phyloP scores from a whole-genome alignment of 805 yeast genomes.

The Saccharomycopsis sp. region DNA sequence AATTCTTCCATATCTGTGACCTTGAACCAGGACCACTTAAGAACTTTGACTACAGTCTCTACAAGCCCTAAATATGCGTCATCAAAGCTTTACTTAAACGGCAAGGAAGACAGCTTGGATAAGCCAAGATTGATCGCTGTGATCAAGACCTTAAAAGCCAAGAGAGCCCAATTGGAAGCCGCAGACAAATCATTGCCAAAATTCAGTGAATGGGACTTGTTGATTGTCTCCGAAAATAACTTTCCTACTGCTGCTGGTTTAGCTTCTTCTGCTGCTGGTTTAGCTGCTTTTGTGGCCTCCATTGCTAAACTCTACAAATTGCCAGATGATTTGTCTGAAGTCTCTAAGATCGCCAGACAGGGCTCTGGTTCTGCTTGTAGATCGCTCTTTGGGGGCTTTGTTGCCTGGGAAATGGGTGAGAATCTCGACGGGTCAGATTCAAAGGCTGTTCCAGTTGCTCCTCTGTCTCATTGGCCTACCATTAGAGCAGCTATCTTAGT shows the following conservation, averaged over 20 bases:
- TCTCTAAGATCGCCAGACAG: constrained; percentile 91
- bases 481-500: constrained; percentile 91
- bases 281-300: constrained; percentile 91
- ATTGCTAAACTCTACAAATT: constrained; percentile 78
- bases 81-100: constrained; percentile 82
- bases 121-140: constrained; percentile 41
- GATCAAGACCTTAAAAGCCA: constrained; percentile 61
- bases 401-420: constrained; percentile 98
- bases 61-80: constrained; percentile 47
- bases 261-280: constrained; percentile 98
- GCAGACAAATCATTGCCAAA: constrained; percentile 49
- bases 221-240: constrained; percentile 87
- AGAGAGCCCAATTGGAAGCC: constrained; percentile 57
- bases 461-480: constrained; percentile 80
- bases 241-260: constrained; percentile 99
- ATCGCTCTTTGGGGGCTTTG: constrained; percentile 94
- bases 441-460: constrained; percentile 87
- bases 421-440: constrained; percentile 80
- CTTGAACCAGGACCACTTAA: constrained; percentile 79
- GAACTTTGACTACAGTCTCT: constrained; percentile 87
- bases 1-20: constrained; percentile 95
- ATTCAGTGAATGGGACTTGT: constrained; percentile 59
- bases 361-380: constrained; percentile 99
- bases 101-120: constrained; percentile 65
- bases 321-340: constrained; percentile 78